Base-by-base conservation (phyloP, 257 asterid genomes). In the Przewalskia tangutica region DNA sequence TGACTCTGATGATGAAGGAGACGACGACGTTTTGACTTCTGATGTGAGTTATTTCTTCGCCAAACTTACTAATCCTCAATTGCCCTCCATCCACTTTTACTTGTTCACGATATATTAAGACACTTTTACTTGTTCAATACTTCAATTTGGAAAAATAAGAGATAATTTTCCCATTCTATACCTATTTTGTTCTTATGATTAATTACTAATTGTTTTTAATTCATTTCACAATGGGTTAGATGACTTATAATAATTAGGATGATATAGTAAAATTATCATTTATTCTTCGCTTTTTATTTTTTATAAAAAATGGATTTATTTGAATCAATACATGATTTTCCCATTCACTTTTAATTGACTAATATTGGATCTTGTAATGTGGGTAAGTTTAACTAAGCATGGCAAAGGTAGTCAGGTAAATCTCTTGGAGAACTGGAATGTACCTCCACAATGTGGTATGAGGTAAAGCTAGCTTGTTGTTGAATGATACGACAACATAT, bases 41-140 rank as follows among this genome's bases (percentile, higher is more conserved):
- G 93, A 91, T 56, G 98, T 94, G 87, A 83, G 97, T 34, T 65
- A 32, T 63, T 59, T 59, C 34, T 7, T 58, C 3, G 64, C 32
- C n/a, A n/a, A 20, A 60, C 14, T 56, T 56, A 56, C 63, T 56
- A 8, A 58, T 7, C n/a, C 6, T 65, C 73, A 14, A 14, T 14
- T 65, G 0, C 40, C 40, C 40, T 38, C 40, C 40, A 4, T 38
- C 42, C 5, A 38, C 5, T 38, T 38, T 38, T 38, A 38, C 42
- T 38, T 38, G 42, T 38, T 0, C 5, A 38, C 4, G 0, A 2
- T 38, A 38, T 3, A 38, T 3, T 3, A 4, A 38, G 5, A 38
- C 4, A 38, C 5, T 38, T 38, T 38, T 38, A 38, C 42, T 38
- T 38, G 42, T 38, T 38, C 4, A n/a, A n/a, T n/a, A n/a, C n/a